Evolutionary conservation across 2,329 filamentous ascomycete species (phyloP), one percentile per base, ranked within the genome.

Genomic region (Metarhizium humberi): DNA sequence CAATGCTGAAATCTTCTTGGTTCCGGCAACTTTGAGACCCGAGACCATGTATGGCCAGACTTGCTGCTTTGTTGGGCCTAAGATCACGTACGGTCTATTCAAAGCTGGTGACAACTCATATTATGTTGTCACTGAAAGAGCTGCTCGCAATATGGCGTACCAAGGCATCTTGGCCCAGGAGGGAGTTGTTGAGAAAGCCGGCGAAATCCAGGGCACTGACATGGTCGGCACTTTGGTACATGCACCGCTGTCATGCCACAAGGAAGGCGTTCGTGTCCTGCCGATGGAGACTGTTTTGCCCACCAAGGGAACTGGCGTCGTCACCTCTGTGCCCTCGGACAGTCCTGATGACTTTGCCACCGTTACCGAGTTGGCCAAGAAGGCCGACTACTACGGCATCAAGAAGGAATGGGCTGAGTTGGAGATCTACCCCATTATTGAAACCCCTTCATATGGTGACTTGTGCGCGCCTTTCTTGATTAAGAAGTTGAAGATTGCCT

Each of bases 31-130:
- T 55, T 80, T 99, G 58, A 82, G 94, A 59, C 90, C 94, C 2
- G 94, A 99, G 78, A 99, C 94, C 40, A 97, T 99, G 92, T 99
- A 97, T 69, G 95, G 95, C 45, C 94, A 97, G 73, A 95, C 86
- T 4, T 95, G 90, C 74, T 96, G 92, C 70, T 99, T 97, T 64
- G 90, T 99, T 50, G 90, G 91, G 3, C 92, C 94, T 10, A 88
- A 87, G 67, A 87, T 97, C 66, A 83, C 79, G 48, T 99, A 99
- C 66, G 92, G 92, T 52, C 75, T 99, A 59, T 96, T 90, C 79
- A 88, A 90, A 71, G 82, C 84, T 55, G 81, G 80, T 25, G 81
- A 87, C 59, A 87, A 84, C 60, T 88, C 95, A 62, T 96, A 90
- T 73, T 94, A 86, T 67, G 78, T 97, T 57, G 80, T 91, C 60